Base-by-base conservation (phyloP, 257 asterid species). In the Solanum virginianum region DNA sequence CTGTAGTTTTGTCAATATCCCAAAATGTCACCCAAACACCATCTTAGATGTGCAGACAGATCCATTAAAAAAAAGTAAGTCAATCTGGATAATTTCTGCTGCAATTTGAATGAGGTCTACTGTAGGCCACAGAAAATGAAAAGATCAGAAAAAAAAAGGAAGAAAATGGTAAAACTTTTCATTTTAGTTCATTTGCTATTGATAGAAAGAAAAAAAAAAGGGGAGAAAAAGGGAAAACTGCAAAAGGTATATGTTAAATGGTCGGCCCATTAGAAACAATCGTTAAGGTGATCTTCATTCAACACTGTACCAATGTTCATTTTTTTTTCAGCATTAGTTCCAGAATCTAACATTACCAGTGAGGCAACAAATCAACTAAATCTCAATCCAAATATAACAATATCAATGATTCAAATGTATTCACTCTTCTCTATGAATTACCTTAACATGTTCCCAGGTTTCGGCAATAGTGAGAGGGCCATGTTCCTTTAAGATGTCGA, bases 371-470 rank as follows among this genome's bases (percentile, higher is more conserved):
- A 74, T 74, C 17, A 43, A 43, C 20, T 2, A 72, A 45, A 43
- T 72, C 36, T 8, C 10, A 43, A 6, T 7, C 7, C 4, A 8
- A 51, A 24, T 3, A 14, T 51, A 24, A 77, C 0, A 49, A 20
- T 49, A 49, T 49, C 13, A 57, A 75, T 75, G 45, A 49, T 14
- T 24, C 62, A 75, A 49, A 75, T 71, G 29, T 41, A 70, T 47
- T 24, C 22, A 75, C n/a, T 45, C 59, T 74, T 3, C 80, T 32
- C 36, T 32, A 18, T 53, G 80, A 72, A 80, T 66, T 89, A 96
- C 99, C 98, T 96, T 93, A 74, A 96, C 93, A 63, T 89, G 98
- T 39, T 96, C 97, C 99, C 98, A 96, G 8, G 97, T 96, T 74
- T 96, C 98, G 10, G 94, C 89, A 81, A 96, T 87, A 66, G 95